A percentile compares a stretch with the other conserved stretches of the same genome.
These are phyloP conservation scores for Cordyceps cateniannulata DNA, from an alignment of 2,329 filamentous ascomycete species.

Conservation along the genomic window DNA sequence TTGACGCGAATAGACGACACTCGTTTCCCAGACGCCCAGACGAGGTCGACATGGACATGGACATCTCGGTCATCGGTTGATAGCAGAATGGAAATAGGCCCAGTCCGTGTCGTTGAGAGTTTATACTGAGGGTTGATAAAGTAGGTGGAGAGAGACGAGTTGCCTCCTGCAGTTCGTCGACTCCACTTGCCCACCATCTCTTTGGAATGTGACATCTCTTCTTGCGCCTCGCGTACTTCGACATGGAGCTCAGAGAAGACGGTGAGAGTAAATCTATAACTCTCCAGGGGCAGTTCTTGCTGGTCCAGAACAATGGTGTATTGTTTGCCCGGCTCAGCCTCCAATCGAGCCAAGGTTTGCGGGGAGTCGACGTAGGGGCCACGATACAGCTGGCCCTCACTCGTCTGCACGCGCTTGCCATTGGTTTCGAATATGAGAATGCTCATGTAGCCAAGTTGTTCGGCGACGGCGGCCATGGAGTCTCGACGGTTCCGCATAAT, in stretches of 20 bases:
- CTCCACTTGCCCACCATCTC: conserved; percentile 66
- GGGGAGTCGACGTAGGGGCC: conserved; percentile 91
- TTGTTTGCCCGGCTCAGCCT: conserved; percentile 29
- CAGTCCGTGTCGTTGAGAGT: conserved; percentile 49
- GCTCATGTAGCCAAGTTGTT: conserved; percentile 74
- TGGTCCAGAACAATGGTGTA: conserved; percentile 67
- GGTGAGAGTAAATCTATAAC: conserved; percentile 81
- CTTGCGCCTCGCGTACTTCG: conserved; percentile 52
- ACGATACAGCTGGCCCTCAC: conserved; percentile 63
- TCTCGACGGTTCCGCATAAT: conserved; percentile 41
- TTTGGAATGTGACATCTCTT: conserved; percentile 52
- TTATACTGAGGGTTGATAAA: conserved; percentile 83
- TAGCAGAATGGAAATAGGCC: conserved; percentile 66
- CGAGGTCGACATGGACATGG: conserved; percentile 77
- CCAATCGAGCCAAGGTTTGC: conserved; percentile 75
- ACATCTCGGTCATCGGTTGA: conserved; percentile 60
- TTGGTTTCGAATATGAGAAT: conserved; percentile 70
- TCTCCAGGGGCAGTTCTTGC: conserved; percentile 64
- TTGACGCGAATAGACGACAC: conserved; percentile 62
- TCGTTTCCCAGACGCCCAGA: conserved; percentile 69
- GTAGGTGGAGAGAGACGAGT: conserved; percentile 68
- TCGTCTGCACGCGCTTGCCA: conserved; percentile 67
- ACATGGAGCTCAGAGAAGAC: conserved; percentile 66
- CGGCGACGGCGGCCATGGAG: conserved; percentile 38
- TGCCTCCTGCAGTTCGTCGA: conserved; percentile 74